These are phyloP conservation scores for Termitomyces sp. DNA, from an alignment of 768 basidiomycete species.

Conservation along the genomic window DNA sequence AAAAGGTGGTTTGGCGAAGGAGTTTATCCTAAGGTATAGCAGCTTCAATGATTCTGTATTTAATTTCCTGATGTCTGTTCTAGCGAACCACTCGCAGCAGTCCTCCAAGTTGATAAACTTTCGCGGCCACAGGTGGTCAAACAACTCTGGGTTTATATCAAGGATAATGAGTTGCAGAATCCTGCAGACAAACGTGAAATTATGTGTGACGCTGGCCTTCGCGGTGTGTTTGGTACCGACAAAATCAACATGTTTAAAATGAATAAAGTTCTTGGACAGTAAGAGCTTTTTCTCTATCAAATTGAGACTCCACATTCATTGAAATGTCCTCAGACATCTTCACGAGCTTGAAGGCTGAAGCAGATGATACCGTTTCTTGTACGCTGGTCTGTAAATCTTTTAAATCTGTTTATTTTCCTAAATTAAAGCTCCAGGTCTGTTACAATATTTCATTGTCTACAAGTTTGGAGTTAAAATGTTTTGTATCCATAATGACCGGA, in stretches of 20 bases:
- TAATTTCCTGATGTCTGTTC: slow-evolving; percentile 1
- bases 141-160: slow-evolving; percentile 87
- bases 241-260: slow-evolving; percentile 93
- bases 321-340: slow-evolving; percentile 27
- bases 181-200: slow-evolving; percentile 82
- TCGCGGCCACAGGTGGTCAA: slow-evolving; percentile 92
- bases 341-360: slow-evolving; percentile 21
- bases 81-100: slow-evolving; percentile 70
- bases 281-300: slow-evolving; percentile 21
- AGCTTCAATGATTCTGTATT: not conserved
- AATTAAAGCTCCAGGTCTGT: slow-evolving; percentile 5
- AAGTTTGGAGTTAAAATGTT: not conserved
- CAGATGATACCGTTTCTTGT: not conserved
- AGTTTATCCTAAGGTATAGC: slow-evolving; percentile 64
- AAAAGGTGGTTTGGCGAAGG: slow-evolving; percentile 77
- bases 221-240: slow-evolving; percentile 74
- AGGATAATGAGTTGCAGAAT: slow-evolving; percentile 77
- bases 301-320: not conserved
- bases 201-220: slow-evolving; percentile 70
- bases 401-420: slow-evolving; percentile 5
- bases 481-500: not conserved
- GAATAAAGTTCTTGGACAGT: slow-evolving; percentile 89
- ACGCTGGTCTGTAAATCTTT: not conserved
- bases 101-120: slow-evolving; percentile 64
- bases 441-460: not conserved